These are phyloP conservation scores for Pichia exigua DNA, from an alignment of 805 yeast species.

Conservation along the genomic window DNA sequence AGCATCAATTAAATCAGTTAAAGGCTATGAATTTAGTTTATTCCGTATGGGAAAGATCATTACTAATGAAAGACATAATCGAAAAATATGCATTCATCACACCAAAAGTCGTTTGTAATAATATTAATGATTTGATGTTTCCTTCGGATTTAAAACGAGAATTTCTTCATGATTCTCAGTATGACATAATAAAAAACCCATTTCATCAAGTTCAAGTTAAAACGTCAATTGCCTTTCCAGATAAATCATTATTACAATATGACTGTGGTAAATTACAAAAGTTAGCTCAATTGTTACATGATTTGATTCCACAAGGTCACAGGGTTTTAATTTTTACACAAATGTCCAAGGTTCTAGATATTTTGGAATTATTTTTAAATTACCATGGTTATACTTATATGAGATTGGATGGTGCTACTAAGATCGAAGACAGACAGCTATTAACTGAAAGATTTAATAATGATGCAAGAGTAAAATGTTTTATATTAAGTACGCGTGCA, in stretches of 20 bases:
- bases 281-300: conserved; percentile 65
- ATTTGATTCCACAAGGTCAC: conserved; percentile 80
- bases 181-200: conserved; percentile 32
- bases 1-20: conserved; percentile 25
- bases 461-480: conserved; percentile 80
- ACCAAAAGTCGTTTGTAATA: conserved; percentile 75
- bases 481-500: conserved; percentile 88
- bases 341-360: conserved; percentile 94
- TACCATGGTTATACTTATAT: conserved; percentile 90
- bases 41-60: conserved; percentile 35
- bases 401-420: conserved; percentile 96
- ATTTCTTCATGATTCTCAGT: conserved; percentile 24
- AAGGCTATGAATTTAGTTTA: conserved; percentile 30
- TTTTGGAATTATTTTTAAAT: conserved; percentile 86
- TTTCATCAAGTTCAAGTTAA: conserved; percentile 82
- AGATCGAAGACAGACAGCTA: conserved; percentile 92
- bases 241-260: conserved; percentile 80
- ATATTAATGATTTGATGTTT: conserved; percentile 49
- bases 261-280: conserved; percentile 96
- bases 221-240: conserved; percentile 91
- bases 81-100: conserved; percentile 82
- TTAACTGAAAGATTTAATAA: conserved; percentile 88
- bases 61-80: conserved; percentile 40
- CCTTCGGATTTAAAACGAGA: conserved; percentile 30
- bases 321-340: conserved; percentile 94